These are phyloP conservation scores for Tylopilus rubrobrunneus DNA, from an alignment of 768 basidiomycete species.

Conservation along the genomic window DNA sequence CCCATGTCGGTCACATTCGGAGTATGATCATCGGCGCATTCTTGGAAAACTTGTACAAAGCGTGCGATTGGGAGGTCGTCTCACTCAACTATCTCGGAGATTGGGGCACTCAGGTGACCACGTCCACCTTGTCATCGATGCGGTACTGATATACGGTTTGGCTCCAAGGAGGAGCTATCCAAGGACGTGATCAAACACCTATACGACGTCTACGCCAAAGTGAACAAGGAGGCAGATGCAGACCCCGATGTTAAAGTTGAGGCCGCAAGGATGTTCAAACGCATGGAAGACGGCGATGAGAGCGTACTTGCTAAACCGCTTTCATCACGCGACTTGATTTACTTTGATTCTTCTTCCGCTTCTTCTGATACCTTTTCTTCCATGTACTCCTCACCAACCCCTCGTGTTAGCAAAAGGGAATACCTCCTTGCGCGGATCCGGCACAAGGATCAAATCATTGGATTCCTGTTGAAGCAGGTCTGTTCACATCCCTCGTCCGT, in stretches of 20 bases:
- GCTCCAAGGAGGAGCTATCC: conserved; percentile 71
- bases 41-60: conserved; percentile 83
- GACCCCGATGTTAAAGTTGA: conserved; percentile 70
- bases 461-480: conserved; percentile 80
- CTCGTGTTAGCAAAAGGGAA: conserved; percentile 68
- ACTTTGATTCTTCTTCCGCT: conserved; percentile 23
- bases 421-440: conserved; percentile 81
- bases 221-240: conserved; percentile 78
- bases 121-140: no score
- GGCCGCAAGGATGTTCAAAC: conserved; percentile 86
- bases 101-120: conserved; percentile 90
- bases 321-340: conserved; percentile 13
- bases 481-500: conserved; percentile 6
- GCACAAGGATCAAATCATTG: conserved; percentile 85
- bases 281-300: conserved; percentile 93
- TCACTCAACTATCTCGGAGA: conserved; percentile 95
- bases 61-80: conserved; percentile 90
- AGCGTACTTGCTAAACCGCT: conserved; percentile 65
- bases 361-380: conserved; percentile 39
- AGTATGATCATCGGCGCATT: conserved; percentile 99
- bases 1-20: conserved; percentile 95
- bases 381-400: conserved; percentile 25
- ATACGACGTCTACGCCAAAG: conserved; percentile 90
- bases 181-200: conserved; percentile 93
- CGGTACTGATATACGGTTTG: not conserved